Conservation (phyloP, 164 flowering plant genomes). For the Taxillus chinensis region DNA sequence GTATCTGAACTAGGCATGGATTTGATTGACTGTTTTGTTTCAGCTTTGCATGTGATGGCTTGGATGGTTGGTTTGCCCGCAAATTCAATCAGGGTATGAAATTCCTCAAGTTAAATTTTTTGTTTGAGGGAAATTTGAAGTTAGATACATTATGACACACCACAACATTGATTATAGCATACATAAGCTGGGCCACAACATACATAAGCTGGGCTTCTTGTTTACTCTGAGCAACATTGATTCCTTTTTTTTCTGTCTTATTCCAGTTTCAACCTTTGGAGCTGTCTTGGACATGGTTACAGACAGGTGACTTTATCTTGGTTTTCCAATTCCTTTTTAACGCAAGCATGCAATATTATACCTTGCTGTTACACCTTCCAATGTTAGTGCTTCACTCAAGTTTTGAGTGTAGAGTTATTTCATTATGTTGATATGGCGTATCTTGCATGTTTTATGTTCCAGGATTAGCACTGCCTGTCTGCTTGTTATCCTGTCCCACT, state of each 20-base stretch:
- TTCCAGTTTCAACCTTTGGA: constrained; percentile 88
- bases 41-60: constrained; percentile 92
- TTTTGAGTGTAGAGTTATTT: neutral
- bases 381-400: neutral
- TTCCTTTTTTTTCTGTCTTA: neutral
- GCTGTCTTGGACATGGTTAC: constrained; percentile 99
- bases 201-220: too few species aligned
- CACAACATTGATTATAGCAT: too few species aligned
- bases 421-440: neutral
- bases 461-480: constrained; percentile 98
- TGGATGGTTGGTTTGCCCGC: constrained; percentile 98
- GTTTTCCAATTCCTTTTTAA: neutral
- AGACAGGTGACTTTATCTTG: constrained; percentile 53
- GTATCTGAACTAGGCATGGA: neutral
- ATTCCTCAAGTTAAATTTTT: neutral
- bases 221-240: neutral
- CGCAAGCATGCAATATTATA: neutral
- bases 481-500: constrained; percentile 75
- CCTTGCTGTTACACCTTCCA: neutral
- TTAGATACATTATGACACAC: too few species aligned
- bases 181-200: too few species aligned
- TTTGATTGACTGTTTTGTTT: constrained; percentile 11
- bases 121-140: too few species aligned
- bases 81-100: constrained; percentile 84
- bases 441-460: constrained; percentile 12